These are phyloP conservation scores for barley (Hordeum vulgare) DNA, from an alignment of 176 grass and related monocot species.

Conservation along the genomic window MorexV3_pseudomolecules_assembly NC_058524.1:435697468-435697967, in stretches of 20 bases:
- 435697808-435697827: not conserved
- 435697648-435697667: not conserved
- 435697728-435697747: too few species aligned
- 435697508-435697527: not conserved
- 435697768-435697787: not conserved
- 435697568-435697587: not conserved
- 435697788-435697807: not conserved
- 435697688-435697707: not conserved
- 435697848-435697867: not conserved
- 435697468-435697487: not conserved
- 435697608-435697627: not conserved
- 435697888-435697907: not conserved
- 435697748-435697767: not conserved
- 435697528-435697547: not conserved
- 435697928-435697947: not conserved
- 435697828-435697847: not conserved
- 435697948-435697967: not conserved
- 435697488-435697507: not conserved
- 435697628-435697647: not conserved
- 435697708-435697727: not conserved
- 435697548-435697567: not conserved
- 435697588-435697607: not conserved
- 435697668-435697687: not conserved
- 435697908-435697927: not conserved
- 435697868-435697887: not conserved